Percentiles rank a stretch among this genome's conserved stretches.
These are phyloP conservation scores for Blastobotrys peoriensis DNA, from an alignment of 805 yeast species.

Conservation along the genomic window DNA sequence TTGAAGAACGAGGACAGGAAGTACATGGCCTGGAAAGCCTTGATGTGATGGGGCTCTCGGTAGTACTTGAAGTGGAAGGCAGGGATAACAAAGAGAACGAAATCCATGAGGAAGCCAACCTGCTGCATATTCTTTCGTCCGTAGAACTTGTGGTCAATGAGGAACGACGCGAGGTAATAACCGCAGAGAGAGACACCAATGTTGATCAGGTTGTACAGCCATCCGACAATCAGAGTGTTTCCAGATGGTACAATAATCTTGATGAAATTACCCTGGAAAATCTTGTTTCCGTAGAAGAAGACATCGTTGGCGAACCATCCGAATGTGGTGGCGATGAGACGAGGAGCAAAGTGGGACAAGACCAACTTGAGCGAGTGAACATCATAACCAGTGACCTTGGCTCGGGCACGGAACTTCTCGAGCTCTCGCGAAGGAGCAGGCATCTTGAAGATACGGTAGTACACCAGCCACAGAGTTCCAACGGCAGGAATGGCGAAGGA, in stretches of 20 bases:
- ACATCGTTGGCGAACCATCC: conserved; percentile 63
- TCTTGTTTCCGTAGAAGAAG: conserved; percentile 59
- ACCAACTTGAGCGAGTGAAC: conserved; percentile 25
- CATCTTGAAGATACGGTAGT: conserved; percentile 34
- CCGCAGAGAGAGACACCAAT: conserved; percentile 58
- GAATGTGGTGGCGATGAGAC: conserved; percentile 51
- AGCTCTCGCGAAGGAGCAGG: conserved; percentile 29
- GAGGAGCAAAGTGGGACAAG: conserved; percentile 35
- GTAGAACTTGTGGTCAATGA: conserved; percentile 40
- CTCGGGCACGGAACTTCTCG: conserved; percentile 27
- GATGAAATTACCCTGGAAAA: conserved; percentile 39
- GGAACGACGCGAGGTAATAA: conserved; percentile 52
- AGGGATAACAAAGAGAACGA: conserved; percentile 48
- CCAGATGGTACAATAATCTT: conserved; percentile 27
- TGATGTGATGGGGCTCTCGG: conserved; percentile 20
- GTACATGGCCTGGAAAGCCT: conserved; percentile 46
- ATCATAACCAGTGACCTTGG: conserved; percentile 34
- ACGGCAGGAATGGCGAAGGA: conserved; percentile 34
- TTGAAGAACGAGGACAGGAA: conserved; percentile 57
- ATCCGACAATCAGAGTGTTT: conserved; percentile 46
- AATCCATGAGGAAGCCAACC: conserved; percentile 51
- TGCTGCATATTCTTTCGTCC: conserved; percentile 57
- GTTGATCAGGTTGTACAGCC: conserved; percentile 47
- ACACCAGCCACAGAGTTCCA: conserved; percentile 34
- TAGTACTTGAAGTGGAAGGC: conserved; percentile 55